Evolutionary conservation across 2,329 filamentous ascomycete species (phyloP), one percentile per base, ranked within the genome.

Genomic region (Aspergillus melleus): DNA sequence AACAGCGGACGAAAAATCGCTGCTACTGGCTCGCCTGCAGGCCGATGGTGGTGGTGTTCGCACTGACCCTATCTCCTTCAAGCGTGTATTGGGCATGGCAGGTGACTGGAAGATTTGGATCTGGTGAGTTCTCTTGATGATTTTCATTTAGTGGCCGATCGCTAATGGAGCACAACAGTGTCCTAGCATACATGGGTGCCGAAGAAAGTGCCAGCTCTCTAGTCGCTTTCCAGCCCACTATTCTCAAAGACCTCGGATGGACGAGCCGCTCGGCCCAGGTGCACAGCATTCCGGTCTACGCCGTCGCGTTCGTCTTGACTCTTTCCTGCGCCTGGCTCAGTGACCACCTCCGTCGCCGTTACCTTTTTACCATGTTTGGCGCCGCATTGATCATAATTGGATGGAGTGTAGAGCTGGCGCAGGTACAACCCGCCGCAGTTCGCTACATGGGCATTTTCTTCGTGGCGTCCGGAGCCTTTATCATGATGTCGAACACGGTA

Each of bases 401-500:
- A 1, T 65, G 62, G 59, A 51, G 55, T 6, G 26, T 65, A 6
- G 47, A 63, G 14, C 57, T 65, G 6, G 44, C 50, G 11, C 61
- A 65, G 4, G 32, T 51, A 2, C 54, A 47, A 11, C 57, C 61
- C 6, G 54, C 58, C 1, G 61, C 50, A 2, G 59, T 61, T 12
- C 64, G 65, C 1, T 70, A 73, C 36, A 61, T 62, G 49, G 67
- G 62, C 44, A 64, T 71, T 54, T 71, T 71, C 50, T 69, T 70
- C n/a, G 62, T 72, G 16, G 62, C 68, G 47, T 53, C 60, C 6
- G 70, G 70, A 2, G 66, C 65, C 1, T 70, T 65, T 52, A 66
- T 73, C 39, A 67, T 67, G 52, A 70, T 73, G 71, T 73, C 74
- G 1, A 70, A 73, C 46, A 64, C 69, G 39, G 73, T 77, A 11